Evolutionary conservation across 2,329 filamentous ascomycete genomes (phyloP).

Genomic region (Metarhizium brunneum): DNA sequence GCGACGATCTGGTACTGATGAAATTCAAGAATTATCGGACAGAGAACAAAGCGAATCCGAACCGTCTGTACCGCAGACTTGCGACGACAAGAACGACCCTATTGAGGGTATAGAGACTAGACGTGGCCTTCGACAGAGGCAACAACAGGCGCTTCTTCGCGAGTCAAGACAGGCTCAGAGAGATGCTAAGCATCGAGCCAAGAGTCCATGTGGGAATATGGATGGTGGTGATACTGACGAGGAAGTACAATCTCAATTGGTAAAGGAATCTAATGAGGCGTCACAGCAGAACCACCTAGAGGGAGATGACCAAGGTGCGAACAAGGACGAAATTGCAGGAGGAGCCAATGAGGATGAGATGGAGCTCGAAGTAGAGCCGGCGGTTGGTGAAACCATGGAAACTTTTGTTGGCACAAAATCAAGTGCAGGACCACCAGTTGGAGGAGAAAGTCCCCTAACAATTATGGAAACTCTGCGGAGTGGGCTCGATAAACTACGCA

Average conservation of each 20-base stretch:
- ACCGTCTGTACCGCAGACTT: background rate
- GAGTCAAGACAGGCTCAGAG: background rate
- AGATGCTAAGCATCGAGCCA: constrained; percentile 6
- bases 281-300: constrained; percentile 22
- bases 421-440: constrained; percentile 4
- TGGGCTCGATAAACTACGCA: constrained; percentile 47
- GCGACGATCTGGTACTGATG: constrained; percentile 14
- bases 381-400: constrained; percentile 1
- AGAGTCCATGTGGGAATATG: constrained; percentile 2
- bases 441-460: constrained; percentile 10
- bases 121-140: constrained; percentile 11
- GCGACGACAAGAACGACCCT: background rate
- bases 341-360: background rate
- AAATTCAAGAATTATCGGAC: background rate
- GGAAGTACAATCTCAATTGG: constrained; percentile 31
- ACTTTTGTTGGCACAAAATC: constrained; percentile 4
- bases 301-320: constrained; percentile 5
- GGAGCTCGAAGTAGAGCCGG: background rate
- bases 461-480: constrained; percentile 24
- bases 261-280: constrained; percentile 30
- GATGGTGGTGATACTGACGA: constrained; percentile 29
- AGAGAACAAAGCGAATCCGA: background rate
- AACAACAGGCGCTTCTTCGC: constrained; percentile 2
- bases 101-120: constrained; percentile 10
- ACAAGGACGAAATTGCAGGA: background rate